These are phyloP conservation scores for Thielaviopsis populi DNA, from an alignment of 2,329 filamentous ascomycete species.

Conservation along the genomic window DNA sequence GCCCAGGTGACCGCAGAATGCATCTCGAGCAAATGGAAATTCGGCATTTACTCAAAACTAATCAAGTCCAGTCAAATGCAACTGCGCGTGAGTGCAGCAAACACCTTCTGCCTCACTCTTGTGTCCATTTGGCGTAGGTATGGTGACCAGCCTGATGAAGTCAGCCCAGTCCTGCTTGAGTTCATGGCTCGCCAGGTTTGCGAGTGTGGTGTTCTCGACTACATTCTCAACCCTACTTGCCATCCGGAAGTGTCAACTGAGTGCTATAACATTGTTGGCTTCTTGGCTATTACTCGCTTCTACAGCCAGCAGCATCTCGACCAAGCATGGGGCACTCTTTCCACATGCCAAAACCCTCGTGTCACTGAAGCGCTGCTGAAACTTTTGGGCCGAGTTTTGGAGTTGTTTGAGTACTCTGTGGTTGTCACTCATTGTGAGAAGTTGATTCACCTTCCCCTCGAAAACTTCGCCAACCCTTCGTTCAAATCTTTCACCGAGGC, in stretches of 20 bases:
- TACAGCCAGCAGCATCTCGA: conserved; percentile 62
- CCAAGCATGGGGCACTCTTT: conserved; percentile 69
- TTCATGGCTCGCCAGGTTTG: conserved; percentile 57
- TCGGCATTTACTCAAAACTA: conserved; percentile 52
- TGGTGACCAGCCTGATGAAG: conserved; percentile 31
- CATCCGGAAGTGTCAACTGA: conserved; percentile 79
- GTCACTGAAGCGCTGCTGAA: conserved; percentile 65
- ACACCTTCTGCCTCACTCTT: conserved; percentile 56
- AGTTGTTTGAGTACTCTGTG: conserved; percentile 33
- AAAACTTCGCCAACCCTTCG: conserved; percentile 40
- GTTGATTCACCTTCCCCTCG: conserved; percentile 47
- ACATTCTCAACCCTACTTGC: conserved; percentile 78
- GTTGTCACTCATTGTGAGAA: conserved; percentile 58
- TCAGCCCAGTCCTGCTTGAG: conserved; percentile 37
- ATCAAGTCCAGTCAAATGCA: conserved; percentile 83
- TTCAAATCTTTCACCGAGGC: conserved; percentile 48
- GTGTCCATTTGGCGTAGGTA: conserved; percentile 49
- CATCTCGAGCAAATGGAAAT: conserved; percentile 50
- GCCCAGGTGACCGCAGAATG: conserved; percentile 31
- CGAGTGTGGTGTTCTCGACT: conserved; percentile 59
- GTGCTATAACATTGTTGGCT: conserved; percentile 72
- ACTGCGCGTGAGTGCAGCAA: conserved; percentile 63
- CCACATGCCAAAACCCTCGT: conserved; percentile 65
- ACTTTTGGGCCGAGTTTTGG: conserved; percentile 40
- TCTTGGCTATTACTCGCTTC: conserved; percentile 63